Evolutionary conservation across 2,329 filamentous ascomycete genomes (phyloP).

Genomic region (Cadophora malorum): DNA sequence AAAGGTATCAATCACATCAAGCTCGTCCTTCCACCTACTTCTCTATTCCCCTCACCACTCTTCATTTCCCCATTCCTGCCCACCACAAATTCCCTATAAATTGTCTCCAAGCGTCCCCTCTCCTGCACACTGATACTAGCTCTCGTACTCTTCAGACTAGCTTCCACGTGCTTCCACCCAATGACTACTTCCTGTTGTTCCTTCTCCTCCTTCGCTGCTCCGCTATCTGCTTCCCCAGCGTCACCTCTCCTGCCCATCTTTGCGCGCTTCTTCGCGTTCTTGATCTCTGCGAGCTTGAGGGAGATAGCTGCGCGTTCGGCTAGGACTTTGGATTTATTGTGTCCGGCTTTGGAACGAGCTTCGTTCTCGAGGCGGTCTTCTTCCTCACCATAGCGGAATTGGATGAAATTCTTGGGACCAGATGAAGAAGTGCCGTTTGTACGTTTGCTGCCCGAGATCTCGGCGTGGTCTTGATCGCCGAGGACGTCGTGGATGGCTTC

Average conservation of each 20-base stretch:
- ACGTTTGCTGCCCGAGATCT: slow-evolving; percentile 43
- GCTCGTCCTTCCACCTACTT: slow-evolving; percentile 90
- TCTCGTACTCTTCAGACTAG: slow-evolving; percentile 77
- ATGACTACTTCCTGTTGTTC: slow-evolving; percentile 76
- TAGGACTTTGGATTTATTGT: slow-evolving; percentile 61
- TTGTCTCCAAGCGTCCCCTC: slow-evolving; percentile 72
- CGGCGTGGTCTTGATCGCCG: slow-evolving; percentile 60
- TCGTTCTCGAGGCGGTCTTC: slow-evolving; percentile 54
- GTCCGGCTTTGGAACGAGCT: slow-evolving; percentile 49
- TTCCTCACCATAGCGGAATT: slow-evolving; percentile 80
- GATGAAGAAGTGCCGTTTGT: slow-evolving; percentile 39
- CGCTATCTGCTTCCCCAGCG: slow-evolving; percentile 31
- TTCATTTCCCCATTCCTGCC: slow-evolving; percentile 95
- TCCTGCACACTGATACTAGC: slow-evolving; percentile 85
- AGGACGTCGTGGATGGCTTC: slow-evolving; percentile 96
- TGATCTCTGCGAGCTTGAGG: slow-evolving; percentile 82
- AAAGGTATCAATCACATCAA: slow-evolving; percentile 66
- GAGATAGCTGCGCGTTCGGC: slow-evolving; percentile 80
- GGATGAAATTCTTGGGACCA: slow-evolving; percentile 67
- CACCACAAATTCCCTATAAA: slow-evolving; percentile 92
- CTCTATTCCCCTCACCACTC: slow-evolving; percentile 87
- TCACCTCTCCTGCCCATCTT: slow-evolving; percentile 39
- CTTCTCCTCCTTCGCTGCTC: slow-evolving; percentile 49
- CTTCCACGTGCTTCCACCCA: slow-evolving; percentile 80
- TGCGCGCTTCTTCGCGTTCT: slow-evolving; percentile 62